Evolutionary conservation across 805 yeast genomes (phyloP).

Genomic region (Saccharomycopsis guyanensis): DNA sequence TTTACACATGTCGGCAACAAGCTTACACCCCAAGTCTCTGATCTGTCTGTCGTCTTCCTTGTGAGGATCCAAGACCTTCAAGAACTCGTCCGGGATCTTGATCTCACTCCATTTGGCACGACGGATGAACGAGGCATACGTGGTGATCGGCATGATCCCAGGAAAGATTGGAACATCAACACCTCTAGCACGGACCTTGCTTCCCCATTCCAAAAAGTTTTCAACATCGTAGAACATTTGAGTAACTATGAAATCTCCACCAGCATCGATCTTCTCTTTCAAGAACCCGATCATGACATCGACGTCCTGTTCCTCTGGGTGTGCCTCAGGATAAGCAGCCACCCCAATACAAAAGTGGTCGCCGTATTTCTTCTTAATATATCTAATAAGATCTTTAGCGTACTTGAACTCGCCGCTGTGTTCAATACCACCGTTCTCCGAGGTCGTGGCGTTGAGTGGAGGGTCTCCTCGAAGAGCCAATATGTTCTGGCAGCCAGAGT

Average conservation of each 20-base stretch:
- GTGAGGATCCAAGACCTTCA: slow-evolving; percentile 64
- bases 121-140: slow-evolving; percentile 85
- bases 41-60: slow-evolving; percentile 88
- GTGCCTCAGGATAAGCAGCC: slow-evolving; percentile 97
- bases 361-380: slow-evolving; percentile 73
- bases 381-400: slow-evolving; percentile 77
- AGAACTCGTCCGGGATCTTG: slow-evolving; percentile 65
- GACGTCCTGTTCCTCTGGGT: slow-evolving; percentile 70
- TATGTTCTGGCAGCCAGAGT: slow-evolving; percentile 91
- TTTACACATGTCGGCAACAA: slow-evolving; percentile 78
- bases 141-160: slow-evolving; percentile 98
- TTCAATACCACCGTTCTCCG: slow-evolving; percentile 28
- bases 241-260: slow-evolving; percentile 89
- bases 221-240: slow-evolving; percentile 97
- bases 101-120: slow-evolving; percentile 94
- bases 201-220: slow-evolving; percentile 76
- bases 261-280: slow-evolving; percentile 86
- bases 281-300: slow-evolving; percentile 50
- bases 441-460: slow-evolving; percentile 45
- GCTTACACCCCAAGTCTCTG: slow-evolving; percentile 74
- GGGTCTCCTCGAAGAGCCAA: slow-evolving; percentile 95
- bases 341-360: slow-evolving; percentile 91
- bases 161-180: slow-evolving; percentile 79
- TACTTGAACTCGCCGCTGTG: slow-evolving; percentile 72
- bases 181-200: slow-evolving; percentile 59